A percentile compares a stretch with the other conserved stretches of the same genome.
Evolutionary conservation across 2,329 filamentous ascomycete genomes (phyloP).

Genomic region (Fusarium sp.): DNA sequence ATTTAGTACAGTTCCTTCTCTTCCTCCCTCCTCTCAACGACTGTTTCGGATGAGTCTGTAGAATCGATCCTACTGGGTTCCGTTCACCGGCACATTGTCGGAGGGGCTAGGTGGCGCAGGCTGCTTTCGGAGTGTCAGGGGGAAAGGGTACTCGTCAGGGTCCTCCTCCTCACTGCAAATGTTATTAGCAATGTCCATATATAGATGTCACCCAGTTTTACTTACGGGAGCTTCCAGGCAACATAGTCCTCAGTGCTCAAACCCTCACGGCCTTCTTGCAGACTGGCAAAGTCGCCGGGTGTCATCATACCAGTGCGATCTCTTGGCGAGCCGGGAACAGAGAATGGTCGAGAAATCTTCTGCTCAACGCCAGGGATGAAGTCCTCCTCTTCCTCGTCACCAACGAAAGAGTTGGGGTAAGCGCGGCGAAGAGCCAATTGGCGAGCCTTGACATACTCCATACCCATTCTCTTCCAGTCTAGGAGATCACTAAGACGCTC

Average conservation of each 20-base stretch:
- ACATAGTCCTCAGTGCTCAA: constrained; percentile 97
- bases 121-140: constrained; percentile 66
- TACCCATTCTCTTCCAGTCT: constrained; percentile 99
- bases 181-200: constrained; percentile 30
- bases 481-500: constrained; percentile 94
- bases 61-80: constrained; percentile 34
- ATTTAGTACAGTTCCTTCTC: constrained; percentile 30
- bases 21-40: constrained; percentile 5
- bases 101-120: constrained; percentile 45
- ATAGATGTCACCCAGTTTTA: constrained; percentile 49
- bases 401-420: constrained; percentile 86
- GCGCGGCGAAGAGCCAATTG: constrained; percentile 91
- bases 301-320: constrained; percentile 98
- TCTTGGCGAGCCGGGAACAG: constrained; percentile 90
- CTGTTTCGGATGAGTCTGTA: constrained; percentile 4
- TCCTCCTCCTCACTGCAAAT: constrained; percentile 86
- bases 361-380: constrained; percentile 93
- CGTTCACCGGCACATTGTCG: constrained; percentile 43
- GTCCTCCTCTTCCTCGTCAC: constrained; percentile 84
- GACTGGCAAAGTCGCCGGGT: constrained; percentile 93
- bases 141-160: constrained; percentile 74
- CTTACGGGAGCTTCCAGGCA: constrained; percentile 97
- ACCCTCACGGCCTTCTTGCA: constrained; percentile 94
- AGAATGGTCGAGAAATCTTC: constrained; percentile 95
- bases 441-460: constrained; percentile 98